These are phyloP conservation scores for Nephromyces sp. DNA, from an alignment of 169 alveolate species.

Conservation along the genomic window DNA sequence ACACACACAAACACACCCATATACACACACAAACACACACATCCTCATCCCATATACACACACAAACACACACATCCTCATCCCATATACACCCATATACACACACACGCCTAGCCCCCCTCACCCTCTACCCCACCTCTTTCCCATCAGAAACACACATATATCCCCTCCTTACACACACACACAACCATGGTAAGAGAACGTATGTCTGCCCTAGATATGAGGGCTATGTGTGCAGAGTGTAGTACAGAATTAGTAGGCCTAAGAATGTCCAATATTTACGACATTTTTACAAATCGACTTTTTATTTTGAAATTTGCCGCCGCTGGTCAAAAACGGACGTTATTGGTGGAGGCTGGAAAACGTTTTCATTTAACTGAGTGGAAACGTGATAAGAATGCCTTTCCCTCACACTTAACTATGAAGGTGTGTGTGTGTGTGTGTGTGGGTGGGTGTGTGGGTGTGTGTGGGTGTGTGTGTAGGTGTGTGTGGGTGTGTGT, in stretches of 20 bases:
- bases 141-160: no score
- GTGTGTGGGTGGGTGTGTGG: slow-evolving; percentile 29
- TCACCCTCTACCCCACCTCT: no score
- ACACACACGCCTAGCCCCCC: no score
- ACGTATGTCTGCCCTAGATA: slow-evolving; percentile 44
- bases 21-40: no score
- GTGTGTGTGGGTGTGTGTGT: no score
- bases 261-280: slow-evolving; percentile 37
- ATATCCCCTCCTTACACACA: no score
- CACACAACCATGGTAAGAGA: slow-evolving; percentile 28
- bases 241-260: slow-evolving; percentile 26
- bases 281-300: slow-evolving; percentile 33
- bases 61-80: no score
- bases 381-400: slow-evolving; percentile 38
- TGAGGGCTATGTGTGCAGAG: slow-evolving; percentile 41
- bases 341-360: slow-evolving; percentile 42
- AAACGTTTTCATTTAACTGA: slow-evolving; percentile 37
- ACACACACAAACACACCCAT: no score
- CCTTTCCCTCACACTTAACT: slow-evolving; percentile 43
- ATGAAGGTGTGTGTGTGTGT: slow-evolving; percentile 39
- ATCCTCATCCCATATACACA: no score
- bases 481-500: no score
- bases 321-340: slow-evolving; percentile 5
- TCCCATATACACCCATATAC: no score
- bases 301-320: slow-evolving; percentile 22